Base-by-base conservation (phyloP, 805 yeast species). In the Nakazawaea ishiwadae region DNA sequence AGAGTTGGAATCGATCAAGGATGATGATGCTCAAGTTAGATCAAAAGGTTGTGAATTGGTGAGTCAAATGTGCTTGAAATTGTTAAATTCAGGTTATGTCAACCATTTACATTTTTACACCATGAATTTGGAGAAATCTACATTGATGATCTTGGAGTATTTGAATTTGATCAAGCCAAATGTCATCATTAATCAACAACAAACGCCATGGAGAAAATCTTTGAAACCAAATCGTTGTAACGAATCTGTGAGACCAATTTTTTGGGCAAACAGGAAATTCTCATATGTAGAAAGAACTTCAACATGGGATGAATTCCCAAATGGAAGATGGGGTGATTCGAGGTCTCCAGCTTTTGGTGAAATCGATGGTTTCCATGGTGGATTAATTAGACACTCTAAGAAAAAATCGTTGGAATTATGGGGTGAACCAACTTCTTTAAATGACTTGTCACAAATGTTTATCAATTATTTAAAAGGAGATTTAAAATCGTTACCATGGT, bases 311-410 rank as follows among this genome's bases (percentile, higher is more conserved):
- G 99, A 93, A 62, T 93, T 91, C 57, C 99, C 99, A 39, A 93
- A 91, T 62, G 99, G 99, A 46, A 75, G 99, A 66, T 93, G 96
- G 90, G 99, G 99, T 54, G 97, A 93, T 60, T 86, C 97, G 3
- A 73, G 96, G 45, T 93, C 98, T 32, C 99, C 99, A 4, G 98
- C 98, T 2, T 90, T 84, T 64, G 96, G 96, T 54, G 95, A 86
- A 49, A 72, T 89, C 44, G 96, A 87, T 58, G 71, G 84, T 40
- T 81, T 81, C 51, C 93, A 91, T 16, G 77, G 88, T 27, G 80
- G 83, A 19, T 68, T 89, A 55, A 76, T 90, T 52, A 77, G 96
- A 61, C 96, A 88, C 60, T 77, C 90, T 2, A 81, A 87, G 4
- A 79, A 81, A 47, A 81, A 80, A 59, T 89, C 95, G 1, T 65